Conservation (phyloP, 495 filamentous ascomycete species). For the Aspergillus olivimuriae region DNA sequence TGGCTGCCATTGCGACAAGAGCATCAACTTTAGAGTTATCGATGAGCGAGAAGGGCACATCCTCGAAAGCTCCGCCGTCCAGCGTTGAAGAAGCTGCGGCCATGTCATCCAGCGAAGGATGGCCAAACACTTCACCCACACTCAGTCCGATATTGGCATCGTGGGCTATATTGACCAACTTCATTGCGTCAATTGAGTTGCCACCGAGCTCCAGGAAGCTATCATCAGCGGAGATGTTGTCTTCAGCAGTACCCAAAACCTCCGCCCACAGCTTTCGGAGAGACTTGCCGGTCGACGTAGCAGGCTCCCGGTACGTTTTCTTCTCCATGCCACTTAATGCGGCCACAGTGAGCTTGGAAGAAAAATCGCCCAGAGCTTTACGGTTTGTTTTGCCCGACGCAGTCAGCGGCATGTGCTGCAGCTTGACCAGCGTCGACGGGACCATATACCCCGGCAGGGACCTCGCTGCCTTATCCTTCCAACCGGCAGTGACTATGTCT, state of each 20-base stretch:
- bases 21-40: background rate
- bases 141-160: conserved; percentile 22
- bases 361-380: conserved; percentile 5
- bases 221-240: conserved; percentile 33
- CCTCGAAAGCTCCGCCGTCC: conserved; percentile 1
- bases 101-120: conserved; percentile 32
- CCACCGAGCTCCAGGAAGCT: conserved; percentile 48
- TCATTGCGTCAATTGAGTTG: conserved; percentile 52
- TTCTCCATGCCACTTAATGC: background rate
- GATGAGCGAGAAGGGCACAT: conserved; percentile 4
- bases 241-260: conserved; percentile 23
- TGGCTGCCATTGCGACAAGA: conserved; percentile 3
- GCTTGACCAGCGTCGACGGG: conserved; percentile 15
- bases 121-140: conserved; percentile 29
- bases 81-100: conserved; percentile 6
- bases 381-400: conserved; percentile 25
- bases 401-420: conserved; percentile 18
- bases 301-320: conserved; percentile 6
- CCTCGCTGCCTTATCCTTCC: background rate
- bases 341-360: background rate
- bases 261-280: conserved; percentile 31
- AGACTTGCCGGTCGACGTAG: conserved; percentile 15
- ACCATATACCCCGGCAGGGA: conserved; percentile 23
- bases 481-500: conserved; percentile 4
- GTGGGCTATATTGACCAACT: conserved; percentile 9